Evolutionary conservation across 208 protist species (phyloP), one percentile per base, ranked within the genome.

Genomic region (Leishmania tarentolae): DNA sequence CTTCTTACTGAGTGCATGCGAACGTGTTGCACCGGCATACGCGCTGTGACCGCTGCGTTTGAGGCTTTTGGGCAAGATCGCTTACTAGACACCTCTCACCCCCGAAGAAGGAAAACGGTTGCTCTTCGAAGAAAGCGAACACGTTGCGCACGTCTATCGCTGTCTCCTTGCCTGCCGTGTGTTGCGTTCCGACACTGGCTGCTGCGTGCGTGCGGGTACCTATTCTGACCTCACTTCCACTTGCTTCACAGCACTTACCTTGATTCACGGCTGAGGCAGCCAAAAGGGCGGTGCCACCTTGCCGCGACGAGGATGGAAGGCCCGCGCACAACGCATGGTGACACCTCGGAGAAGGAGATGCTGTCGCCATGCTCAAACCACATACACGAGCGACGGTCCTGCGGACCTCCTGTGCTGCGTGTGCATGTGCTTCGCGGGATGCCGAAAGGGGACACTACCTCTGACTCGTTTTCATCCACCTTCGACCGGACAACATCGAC

Each of bases 381-480:
- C 65, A 17, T 40, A 35, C 74, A 65, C 1, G 59, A 56, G 50
- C 74, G 65, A 53, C 68, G 35, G 8, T 6, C 63, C 28, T 15
- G 52, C 31, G 50, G 28, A 1, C 66, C 63, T 28, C 80, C 73
- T 13, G 80, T 83, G 65, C 73, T 83, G 52, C 57, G 75, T 15
- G 80, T 83, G 47, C 79, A 75, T n/a, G 72, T 83, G 37, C 56
- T 83, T 0, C 75, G 37, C 75, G 80, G 80, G 13, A 5, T 78
- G 24, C 1, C 53, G 44, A 72, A 42, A 17, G 65, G 57, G 11
- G 76, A 80, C 9, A 21, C 13, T 42, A 21, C 42, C 17, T 44
- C 63, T 11, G 5, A 35, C 8, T 75, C 75, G 44, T 35, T 53
- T 7, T 7, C 66, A 2, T 31, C n/a, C 15, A 8, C 31, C 11